Evolutionary conservation across 1,284 basidiomycete genomes (phyloP), one percentile per base, ranked within the genome.

Genomic region (Earliella scabrosa): DNA sequence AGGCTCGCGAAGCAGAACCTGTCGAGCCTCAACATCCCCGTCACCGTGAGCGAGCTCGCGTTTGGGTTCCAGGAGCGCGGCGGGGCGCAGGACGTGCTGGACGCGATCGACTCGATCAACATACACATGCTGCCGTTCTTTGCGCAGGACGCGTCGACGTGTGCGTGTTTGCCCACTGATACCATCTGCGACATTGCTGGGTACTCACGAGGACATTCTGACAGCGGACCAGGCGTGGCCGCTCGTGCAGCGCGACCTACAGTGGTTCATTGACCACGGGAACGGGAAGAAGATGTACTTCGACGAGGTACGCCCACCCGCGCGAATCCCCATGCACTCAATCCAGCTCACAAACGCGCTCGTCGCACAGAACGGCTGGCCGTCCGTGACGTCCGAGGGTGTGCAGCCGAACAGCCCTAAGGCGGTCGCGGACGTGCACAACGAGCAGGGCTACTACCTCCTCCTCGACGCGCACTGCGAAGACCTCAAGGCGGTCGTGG

Each of bases 301-400:
- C 45, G 83, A 82, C 61, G 78, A 89, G 77, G 87, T 83, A 26
- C 71, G 65, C 35, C 32, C 50, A 35, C 39, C 21, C 21, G n/a
- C n/a, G n/a, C n/a, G n/a, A n/a, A n/a, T n/a, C n/a, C n/a, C n/a
- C n/a, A n/a, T n/a, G n/a, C n/a, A n/a, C n/a, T n/a, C n/a, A n/a
- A n/a, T n/a, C n/a, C n/a, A n/a, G n/a, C n/a, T n/a, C n/a, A n/a
- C n/a, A n/a, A n/a, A n/a, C n/a, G n/a, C n/a, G n/a, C n/a, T n/a
- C n/a, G n/a, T n/a, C n/a, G n/a, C n/a, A n/a, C 54, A 90, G 87
- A 90, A 88, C 64, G 87, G 87, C 38, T 90, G 87, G 88, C 88
- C 88, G 1, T 88, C 86, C 0, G 73, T 73, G 43, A 84, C 82
- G 0, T 88, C 80, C 18, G 44, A 68, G 0, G 75, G 82, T 13